Evolutionary conservation across 371 early-diverging fungal species (phyloP), one percentile per base, ranked within the genome.

Genomic region (Saksenaea oblongispora): DNA sequence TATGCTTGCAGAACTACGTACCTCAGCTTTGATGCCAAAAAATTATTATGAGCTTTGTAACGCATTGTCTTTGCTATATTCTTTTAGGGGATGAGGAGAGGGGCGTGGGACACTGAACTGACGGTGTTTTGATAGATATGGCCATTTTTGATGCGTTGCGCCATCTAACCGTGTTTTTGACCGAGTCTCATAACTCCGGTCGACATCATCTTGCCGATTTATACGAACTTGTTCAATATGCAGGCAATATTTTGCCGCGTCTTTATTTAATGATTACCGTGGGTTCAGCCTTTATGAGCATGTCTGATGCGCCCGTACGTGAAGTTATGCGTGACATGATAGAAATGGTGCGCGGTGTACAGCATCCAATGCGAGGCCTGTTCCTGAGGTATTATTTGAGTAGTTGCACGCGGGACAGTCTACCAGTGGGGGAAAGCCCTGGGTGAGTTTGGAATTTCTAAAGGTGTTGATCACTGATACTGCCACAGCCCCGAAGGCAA

Each of bases 191-290:
- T 73, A 79, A 83, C 31, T 68, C 86, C 31, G 88, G 89, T 31
- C 83, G 90, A 31, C 94, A 95, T 73, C 93, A 97, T 69, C 85
- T 97, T 37, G 93, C 94, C 1, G 96, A 96, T 67, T 77, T 98
- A 37, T 98, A 98, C 78, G 97, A 97, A 66, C 82, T 97, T 51
- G 97, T 96, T 1, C 98, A 98, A 73, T 97, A 96, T 67, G 96
- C 96, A 9, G 93, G 94, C 44, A 95, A 89, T 82, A 94, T 97
- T 57, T 89, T 98, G 27, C 96, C 98, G 13, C 88, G 98, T 55
- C 84, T 98, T 17, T 98, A 97, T 71, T 80, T 98, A 34, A 97
- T 98, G 97, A 92, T 96, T 56, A 97, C 98, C 3, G 96, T 97
- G 31, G 98, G 96, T 53, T 85, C 93, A 14, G 93, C 90, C 15